phyloP scores from a whole-genome alignment of 495 filamentous ascomycete genomes.

The Hyphodiscus hymeniophilus region DNA sequence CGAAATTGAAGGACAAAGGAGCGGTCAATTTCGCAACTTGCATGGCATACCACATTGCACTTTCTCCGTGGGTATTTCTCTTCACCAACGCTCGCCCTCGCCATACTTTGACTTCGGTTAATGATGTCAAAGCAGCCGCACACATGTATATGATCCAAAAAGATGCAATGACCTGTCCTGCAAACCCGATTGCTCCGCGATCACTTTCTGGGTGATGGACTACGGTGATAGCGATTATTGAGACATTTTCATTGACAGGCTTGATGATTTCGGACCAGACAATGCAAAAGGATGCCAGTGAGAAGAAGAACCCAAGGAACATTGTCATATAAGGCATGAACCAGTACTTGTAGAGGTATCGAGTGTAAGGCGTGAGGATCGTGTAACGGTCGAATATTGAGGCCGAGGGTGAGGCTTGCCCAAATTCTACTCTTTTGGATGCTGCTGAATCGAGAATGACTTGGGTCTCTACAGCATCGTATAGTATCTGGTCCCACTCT shows the following conservation, averaged over 20 bases:
- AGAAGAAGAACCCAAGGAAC: conserved; percentile 53
- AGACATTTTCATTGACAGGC: conserved; percentile 61
- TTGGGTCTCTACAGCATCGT: conserved; percentile 64
- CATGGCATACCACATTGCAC: conserved; percentile 88
- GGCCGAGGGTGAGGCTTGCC: conserved; percentile 44
- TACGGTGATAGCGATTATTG: conserved; percentile 76
- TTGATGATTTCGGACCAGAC: conserved; percentile 91
- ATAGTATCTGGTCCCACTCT: conserved; percentile 76
- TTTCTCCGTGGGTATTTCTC: conserved; percentile 83
- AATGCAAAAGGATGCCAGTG: conserved; percentile 69
- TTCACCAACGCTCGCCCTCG: conserved; percentile 83
- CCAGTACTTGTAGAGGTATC: conserved; percentile 67
- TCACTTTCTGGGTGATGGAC: conserved; percentile 63
- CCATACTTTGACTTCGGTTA: conserved; percentile 90
- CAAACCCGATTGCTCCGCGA: conserved; percentile 67
- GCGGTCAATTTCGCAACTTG: conserved; percentile 87
- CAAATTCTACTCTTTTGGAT: conserved; percentile 73
- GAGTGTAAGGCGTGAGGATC: conserved; percentile 76
- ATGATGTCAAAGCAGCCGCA: conserved; percentile 70
- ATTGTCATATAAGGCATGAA: conserved; percentile 57
- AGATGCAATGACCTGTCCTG: conserved; percentile 74
- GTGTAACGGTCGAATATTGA: conserved; percentile 44
- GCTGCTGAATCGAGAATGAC: conserved; percentile 76
- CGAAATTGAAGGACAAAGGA: conserved; percentile 89
- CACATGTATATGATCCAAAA: conserved; percentile 94